Evolutionary conservation across 2,329 filamentous ascomycete genomes (phyloP), one percentile per base, ranked within the genome.

Genomic region (Coniochaeta prunicola): DNA sequence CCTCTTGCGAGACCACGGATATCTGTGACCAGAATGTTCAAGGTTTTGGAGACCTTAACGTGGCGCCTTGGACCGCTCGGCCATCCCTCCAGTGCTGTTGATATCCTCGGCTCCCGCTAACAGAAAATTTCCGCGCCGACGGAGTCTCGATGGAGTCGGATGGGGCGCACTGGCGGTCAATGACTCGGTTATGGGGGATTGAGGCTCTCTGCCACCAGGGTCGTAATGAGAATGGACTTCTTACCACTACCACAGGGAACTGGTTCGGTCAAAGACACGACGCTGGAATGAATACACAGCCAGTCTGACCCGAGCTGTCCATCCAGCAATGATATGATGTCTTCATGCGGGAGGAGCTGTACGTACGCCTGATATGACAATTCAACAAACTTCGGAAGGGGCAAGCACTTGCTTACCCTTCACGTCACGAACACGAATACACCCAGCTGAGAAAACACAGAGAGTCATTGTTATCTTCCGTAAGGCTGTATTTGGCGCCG

Each of bases 21-120:
- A n/a, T n/a, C n/a, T n/a, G n/a, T n/a, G n/a, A 50, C 28, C 45
- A 30, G 45, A 50, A 28, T 21, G 28, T 50, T 50, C 30, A 50
- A 30, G 45, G 45, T 12, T 50, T 50, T 28, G 28, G 45, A 50
- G 45, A 30, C 45, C 45, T 50, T 50, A 50, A 50, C 45, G 45
- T 50, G 45, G 45, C 45, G 45, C 45, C 45, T 50, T 50, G 30
- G 45, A 50, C 45, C 45, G 45, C 45, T 50, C 45, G 45, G 45
- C 45, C 45, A 50, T 50, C 45, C 30, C 5, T 28, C 45, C 45
- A 17, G 17, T 28, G 45, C 2, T 50, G 45, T 50, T 15, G 45
- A 50, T 50, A 13, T 50, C 24, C 12, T 50, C 21, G n/a, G 45
- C 21, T 12, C 2, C 45, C 13, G 45, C 45, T 50, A 50, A 50